Evolutionary conservation across 2,329 filamentous ascomycete genomes (phyloP).

Genomic region (Tothia fuscella): DNA sequence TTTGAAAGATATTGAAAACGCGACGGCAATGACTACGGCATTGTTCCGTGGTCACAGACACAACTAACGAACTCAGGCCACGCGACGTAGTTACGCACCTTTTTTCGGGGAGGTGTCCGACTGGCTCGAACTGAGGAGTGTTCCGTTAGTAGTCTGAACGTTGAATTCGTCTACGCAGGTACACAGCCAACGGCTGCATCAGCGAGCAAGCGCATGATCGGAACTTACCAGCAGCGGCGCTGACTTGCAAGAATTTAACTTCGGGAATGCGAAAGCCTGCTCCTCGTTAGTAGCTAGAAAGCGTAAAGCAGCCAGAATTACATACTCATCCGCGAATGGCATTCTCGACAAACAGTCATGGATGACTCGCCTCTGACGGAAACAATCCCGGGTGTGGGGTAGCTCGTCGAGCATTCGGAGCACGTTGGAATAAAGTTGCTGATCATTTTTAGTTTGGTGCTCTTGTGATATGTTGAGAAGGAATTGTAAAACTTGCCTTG

Average conservation of each 20-base stretch:
- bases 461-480: not conserved
- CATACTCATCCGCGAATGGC: conserved; percentile 63
- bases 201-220: not conserved
- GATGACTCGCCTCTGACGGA: conserved; percentile 63
- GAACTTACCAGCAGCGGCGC: conserved; percentile 31
- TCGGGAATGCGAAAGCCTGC: conserved; percentile 61
- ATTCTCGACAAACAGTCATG: conserved; percentile 65
- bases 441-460: not conserved
- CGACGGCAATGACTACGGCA: no score
- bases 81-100: conserved; percentile 14
- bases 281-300: not conserved
- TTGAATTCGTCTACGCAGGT: no score
- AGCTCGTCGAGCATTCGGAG: conserved; percentile 58
- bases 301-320: conserved; percentile 7
- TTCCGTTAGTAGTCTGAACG: no score
- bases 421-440: conserved; percentile 74
- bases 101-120: conserved; percentile 19
- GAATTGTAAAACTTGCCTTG: conserved; percentile 35
- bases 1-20: no score
- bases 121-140: conserved; percentile 17
- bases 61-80: no score
- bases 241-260: conserved; percentile 64
- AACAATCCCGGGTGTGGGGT: conserved; percentile 50
- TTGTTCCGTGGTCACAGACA: no score
- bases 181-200: not conserved